Percentiles rank a stretch among this genome's conserved stretches.
Evolutionary conservation across 192 early-diverging fungal species (phyloP).

Genomic region (Backusella parvicylindrica): DNA sequence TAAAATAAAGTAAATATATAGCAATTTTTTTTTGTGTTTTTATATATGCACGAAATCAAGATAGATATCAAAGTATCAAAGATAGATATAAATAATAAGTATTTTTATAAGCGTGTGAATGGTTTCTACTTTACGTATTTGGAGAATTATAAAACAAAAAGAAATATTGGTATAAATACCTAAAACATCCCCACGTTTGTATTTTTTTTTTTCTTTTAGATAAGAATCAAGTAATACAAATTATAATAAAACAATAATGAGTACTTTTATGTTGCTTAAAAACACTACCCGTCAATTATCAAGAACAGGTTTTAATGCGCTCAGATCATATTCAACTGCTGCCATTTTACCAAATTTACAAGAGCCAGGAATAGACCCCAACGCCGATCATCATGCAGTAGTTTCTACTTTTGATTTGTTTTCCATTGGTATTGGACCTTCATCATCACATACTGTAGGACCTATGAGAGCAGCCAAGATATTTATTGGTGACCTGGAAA

Average conservation of each 20-base stretch:
- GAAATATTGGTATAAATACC: not conserved
- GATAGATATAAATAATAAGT: constrained; percentile 1
- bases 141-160: not conserved
- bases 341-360: not conserved
- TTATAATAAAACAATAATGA: not conserved
- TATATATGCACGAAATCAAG: not conserved
- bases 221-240: not conserved
- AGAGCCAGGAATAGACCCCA: not conserved
- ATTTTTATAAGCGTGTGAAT: not conserved
- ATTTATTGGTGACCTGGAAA: constrained; percentile 83
- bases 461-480: constrained; percentile 97
- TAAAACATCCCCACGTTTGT: not conserved
- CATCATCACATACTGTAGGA: constrained; percentile 90
- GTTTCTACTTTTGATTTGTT: constrained; percentile 94
- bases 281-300: not conserved
- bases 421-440: constrained; percentile 93
- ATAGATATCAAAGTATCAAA: not conserved
- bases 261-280: not conserved
- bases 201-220: not conserved
- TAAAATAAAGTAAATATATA: not conserved
- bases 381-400: constrained; percentile 67
- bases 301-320: not conserved
- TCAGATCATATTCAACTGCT: constrained; percentile 16
- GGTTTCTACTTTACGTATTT: constrained; percentile 1
- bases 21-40: not conserved